Evolutionary conservation across 177 flowering plant genomes (phyloP).

Genomic region (Vitis hybrid): DNA sequence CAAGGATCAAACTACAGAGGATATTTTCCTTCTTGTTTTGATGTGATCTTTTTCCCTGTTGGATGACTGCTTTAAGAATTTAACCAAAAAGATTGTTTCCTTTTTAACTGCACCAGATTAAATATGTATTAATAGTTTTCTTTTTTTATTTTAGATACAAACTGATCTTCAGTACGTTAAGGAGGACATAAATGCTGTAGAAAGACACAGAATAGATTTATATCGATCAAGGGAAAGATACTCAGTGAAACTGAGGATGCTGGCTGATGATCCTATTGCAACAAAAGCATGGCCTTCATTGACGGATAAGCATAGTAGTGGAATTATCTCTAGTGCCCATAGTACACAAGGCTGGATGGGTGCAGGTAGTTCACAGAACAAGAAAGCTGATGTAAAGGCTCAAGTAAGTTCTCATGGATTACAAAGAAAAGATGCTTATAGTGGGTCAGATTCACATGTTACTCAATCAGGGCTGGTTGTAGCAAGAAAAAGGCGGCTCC

Average conservation of each 20-base stretch:
- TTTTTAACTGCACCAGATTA: not conserved
- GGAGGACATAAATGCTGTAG: conserved; percentile 72
- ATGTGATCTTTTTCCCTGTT: too few relatives aligned
- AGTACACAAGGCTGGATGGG: conserved; percentile 32
- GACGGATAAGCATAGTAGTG: conserved; percentile 42
- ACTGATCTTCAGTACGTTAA: conserved; percentile 72
- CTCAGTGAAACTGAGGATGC: conserved; percentile 46
- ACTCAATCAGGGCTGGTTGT: conserved; percentile 47
- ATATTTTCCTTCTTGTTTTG: too few relatives aligned
- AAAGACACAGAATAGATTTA: conserved; percentile 61
- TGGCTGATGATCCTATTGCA: conserved; percentile 36
- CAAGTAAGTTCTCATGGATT: conserved; percentile 44
- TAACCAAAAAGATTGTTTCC: too few relatives aligned
- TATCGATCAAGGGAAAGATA: conserved; percentile 49
- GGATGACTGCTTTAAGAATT: too few relatives aligned
- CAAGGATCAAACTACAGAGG: too few relatives aligned
- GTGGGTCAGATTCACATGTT: conserved; percentile 49
- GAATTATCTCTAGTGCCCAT: conserved; percentile 33
- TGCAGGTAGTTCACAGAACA: conserved; percentile 41
- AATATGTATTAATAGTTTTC: not conserved
- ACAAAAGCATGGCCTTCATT: conserved; percentile 39
- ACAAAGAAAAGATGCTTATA: conserved; percentile 42
- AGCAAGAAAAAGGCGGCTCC: conserved; percentile 65
- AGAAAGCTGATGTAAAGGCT: conserved; percentile 37
- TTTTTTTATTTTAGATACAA: conserved; percentile 53